Conservation (phyloP, 192 early-diverging fungal genomes). For the Coemansia sp. region DNA sequence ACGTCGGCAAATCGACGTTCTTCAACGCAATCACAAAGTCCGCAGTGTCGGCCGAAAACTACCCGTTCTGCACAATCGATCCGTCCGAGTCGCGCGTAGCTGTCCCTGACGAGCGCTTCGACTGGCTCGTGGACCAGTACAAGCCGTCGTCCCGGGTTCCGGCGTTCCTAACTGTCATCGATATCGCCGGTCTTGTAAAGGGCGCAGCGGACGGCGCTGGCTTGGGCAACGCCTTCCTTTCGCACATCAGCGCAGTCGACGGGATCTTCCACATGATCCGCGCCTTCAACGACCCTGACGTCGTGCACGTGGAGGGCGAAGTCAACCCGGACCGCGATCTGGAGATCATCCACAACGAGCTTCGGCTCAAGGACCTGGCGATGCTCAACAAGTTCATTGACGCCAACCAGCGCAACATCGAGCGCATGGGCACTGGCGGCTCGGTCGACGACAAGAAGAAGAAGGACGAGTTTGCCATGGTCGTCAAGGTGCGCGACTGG, state of each 20-base stretch:
- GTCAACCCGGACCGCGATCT: constrained; percentile 91
- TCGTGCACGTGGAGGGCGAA: constrained; percentile 90
- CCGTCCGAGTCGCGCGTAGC: constrained; percentile 88
- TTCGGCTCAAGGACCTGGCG: constrained; percentile 91
- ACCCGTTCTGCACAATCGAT: constrained; percentile 97
- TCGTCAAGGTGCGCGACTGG: constrained; percentile 75
- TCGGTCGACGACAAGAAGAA: constrained; percentile 82
- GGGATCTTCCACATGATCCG: constrained; percentile 83
- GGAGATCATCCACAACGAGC: constrained; percentile 92
- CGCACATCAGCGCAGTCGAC: constrained; percentile 84
- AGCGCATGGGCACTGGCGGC: constrained; percentile 74
- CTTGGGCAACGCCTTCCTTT: constrained; percentile 93
- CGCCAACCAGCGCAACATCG: constrained; percentile 64
- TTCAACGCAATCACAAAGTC: constrained; percentile 81
- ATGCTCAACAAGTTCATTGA: constrained; percentile 74
- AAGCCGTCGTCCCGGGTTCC: constrained; percentile 67
- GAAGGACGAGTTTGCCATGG: constrained; percentile 79
- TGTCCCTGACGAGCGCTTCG: constrained; percentile 88
- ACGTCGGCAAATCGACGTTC: constrained; percentile 90
- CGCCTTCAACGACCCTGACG: constrained; percentile 89
- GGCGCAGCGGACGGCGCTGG: constrained; percentile 77
- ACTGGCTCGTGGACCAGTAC: constrained; percentile 72
- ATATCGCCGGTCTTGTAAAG: constrained; percentile 98
- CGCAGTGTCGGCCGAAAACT: constrained; percentile 81
- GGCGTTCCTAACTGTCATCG: constrained; percentile 87